Base-by-base conservation (phyloP, 192 early-diverging fungal genomes). In the Gonapodya prolifera region DNA sequence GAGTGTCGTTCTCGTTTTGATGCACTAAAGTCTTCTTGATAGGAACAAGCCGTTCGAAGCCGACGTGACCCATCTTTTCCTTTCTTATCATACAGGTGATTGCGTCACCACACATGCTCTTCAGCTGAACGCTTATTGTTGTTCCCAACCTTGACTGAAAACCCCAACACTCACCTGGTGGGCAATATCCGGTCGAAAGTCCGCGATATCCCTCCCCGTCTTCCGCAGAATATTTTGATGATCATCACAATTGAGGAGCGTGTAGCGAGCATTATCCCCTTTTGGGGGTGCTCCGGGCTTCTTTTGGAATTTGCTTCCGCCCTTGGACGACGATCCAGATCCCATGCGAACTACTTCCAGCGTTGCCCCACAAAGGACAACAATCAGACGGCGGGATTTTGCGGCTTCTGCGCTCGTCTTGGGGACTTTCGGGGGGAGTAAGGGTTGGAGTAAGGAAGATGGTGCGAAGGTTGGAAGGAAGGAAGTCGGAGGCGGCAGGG, bases 211-310 rank as follows among this genome's bases (percentile, higher is more conserved):
- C 75, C 87, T 83, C 69, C 90, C 89, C 80, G 92, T 85, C 80
- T 96, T 96, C 75, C 92, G 93, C n/a, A 98, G 83, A 75, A 94
- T 85, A 35, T 92, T 89, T 77, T 91, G 86, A 82, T 98, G 95
- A 83, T 99, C 98, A 82, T 99, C 98, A 80, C 93, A 95, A 86
- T 98, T 98, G 69, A 98, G 86, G 75, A 98, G 85, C 80, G 94
- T 93, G 81, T 96, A 97, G 75, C 86, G 84, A 18, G 88, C 90
- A 69, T 93, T 86, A 70, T 90, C 91, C 77, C 88, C 84, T 69
- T 85, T 88, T 30, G 45, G 45, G 8, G 23, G 45, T 8, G 8
- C 45, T 61, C 45, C 45, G 45, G 45, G 8, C 45, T 61, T 61
- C 45, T 61, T 61, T 61, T 8, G 23, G n/a, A n/a, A n/a, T n/a